A percentile compares a stretch with the other conserved stretches of the same genome.
Conservation (phyloP, 2,329 filamentous ascomycete species). For the Rhytidhysteron rufulum region DNA sequence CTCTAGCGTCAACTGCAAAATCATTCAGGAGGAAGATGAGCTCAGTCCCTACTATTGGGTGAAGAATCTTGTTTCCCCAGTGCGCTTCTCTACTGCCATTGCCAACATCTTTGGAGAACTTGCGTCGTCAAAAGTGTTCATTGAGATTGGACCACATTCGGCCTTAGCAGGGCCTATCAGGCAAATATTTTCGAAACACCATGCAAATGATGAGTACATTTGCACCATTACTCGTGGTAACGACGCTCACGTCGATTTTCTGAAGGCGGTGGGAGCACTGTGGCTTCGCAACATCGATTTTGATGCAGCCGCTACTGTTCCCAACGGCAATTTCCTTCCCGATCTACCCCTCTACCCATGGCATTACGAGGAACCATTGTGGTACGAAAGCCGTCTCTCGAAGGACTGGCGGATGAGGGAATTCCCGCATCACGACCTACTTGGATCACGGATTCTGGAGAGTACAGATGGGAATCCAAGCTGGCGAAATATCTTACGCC, state of each 20-base stretch:
- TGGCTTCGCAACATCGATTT: conserved; percentile 6
- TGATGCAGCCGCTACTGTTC: conserved; percentile 6
- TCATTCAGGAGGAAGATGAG: conserved; percentile 6
- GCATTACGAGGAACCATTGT: conserved; percentile 18
- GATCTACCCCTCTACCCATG: conserved; percentile 23
- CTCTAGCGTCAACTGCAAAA: conserved; percentile 8
- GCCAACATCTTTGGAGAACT: neutral
- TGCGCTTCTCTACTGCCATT: conserved; percentile 5
- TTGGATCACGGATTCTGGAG: conserved; percentile 21
- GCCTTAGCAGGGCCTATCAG: conserved; percentile 8
- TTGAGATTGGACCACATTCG: conserved; percentile 35
- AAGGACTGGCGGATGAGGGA: conserved; percentile 15
- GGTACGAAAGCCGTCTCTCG: conserved; percentile 6
- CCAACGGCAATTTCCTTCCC: conserved; percentile 2
- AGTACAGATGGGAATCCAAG: conserved; percentile 3
- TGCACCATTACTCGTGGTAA: conserved; percentile 12
- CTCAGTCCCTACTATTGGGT: conserved; percentile 20
- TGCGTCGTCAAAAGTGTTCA: conserved; percentile 10
- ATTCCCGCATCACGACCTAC: conserved; percentile 12
- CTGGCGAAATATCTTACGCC: conserved; percentile 21
- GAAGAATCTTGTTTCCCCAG: conserved; percentile 6
- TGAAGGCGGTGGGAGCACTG: conserved; percentile 3
- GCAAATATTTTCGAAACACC: conserved; percentile 12
- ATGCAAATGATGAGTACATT: conserved; percentile 13
- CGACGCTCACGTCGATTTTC: conserved; percentile 2